Evolutionary conservation across 2,329 filamentous ascomycete species (phyloP).

Genomic region (Chrysoporthe puriensis): DNA sequence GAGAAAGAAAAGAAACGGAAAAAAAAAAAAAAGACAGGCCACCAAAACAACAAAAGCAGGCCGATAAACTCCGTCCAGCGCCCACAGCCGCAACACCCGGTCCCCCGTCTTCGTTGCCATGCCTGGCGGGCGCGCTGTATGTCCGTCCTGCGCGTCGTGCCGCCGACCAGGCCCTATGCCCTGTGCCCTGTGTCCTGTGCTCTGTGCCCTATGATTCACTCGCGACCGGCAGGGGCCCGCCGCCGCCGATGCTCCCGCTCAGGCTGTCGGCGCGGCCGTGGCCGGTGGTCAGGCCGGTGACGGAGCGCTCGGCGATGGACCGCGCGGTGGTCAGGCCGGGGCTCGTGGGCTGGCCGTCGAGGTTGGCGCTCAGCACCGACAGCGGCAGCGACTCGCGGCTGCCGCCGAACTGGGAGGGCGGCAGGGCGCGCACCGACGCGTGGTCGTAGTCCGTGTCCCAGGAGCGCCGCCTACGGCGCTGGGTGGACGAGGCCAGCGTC

Average conservation of each 20-base stretch:
- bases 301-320: conserved; percentile 40
- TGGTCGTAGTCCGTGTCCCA: conserved; percentile 70
- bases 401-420: conserved; percentile 80
- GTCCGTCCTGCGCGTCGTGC: too few relatives aligned
- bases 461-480: conserved; percentile 74
- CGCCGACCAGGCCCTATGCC: too few relatives aligned
- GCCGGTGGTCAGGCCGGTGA: conserved; percentile 71
- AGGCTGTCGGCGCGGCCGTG: conserved; percentile 84
- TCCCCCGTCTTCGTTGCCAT: not conserved
- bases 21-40: not conserved
- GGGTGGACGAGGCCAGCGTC: conserved; percentile 81
- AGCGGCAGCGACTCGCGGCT: conserved; percentile 79
- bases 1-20: not conserved
- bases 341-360: conserved; percentile 54
- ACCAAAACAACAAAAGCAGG: not conserved
- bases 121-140: not conserved
- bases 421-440: conserved; percentile 81
- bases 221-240: conserved; percentile 62
- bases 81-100: too few relatives aligned
- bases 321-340: conserved; percentile 58
- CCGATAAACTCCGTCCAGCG: conserved; percentile 7
- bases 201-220: conserved; percentile 41
- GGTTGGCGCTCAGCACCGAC: conserved; percentile 74
- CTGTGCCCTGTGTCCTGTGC: too few relatives aligned
- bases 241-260: conserved; percentile 70